Evolutionary conservation across 345 rosid species (phyloP), one percentile per base, ranked within the genome.

Genomic region (Eucalyptus viminalis): DNA sequence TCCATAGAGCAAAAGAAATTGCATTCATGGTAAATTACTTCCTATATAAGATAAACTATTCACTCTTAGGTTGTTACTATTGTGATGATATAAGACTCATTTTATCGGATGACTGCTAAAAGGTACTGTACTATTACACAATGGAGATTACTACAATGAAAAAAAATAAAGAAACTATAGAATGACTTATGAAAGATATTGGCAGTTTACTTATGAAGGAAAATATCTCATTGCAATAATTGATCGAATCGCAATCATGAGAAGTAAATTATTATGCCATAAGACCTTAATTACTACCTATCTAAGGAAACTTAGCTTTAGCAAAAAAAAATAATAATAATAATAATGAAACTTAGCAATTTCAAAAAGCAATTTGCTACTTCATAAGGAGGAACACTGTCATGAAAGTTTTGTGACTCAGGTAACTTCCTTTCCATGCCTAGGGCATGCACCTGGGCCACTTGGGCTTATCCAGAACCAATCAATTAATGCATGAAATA

Each of bases 361-460:
- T 27, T 60, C 69, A 27, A 27, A 27, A 60, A 60, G 69, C 13
- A 60, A 60, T 60, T 60, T 60, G 14, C 34, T 25, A 60, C 69
- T 60, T 60, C 31, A 3, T 29, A 12, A 3, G 3, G n/a, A 11
- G 29, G 7, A 58, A n/a, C n/a, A n/a, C n/a, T n/a, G n/a, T n/a
- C n/a, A n/a, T n/a, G 3, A 27, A 27, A 60, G 8, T 60, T 60
- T 60, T 11, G 69, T 27, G 7, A 13, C 4, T 6, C 29, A 10
- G 2, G 29, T 13, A 56, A 56, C 3, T 56, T 56, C 62, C 6
- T 1, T 56, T 56, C 29, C 27, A 56, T 56, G 29, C 13, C 1
- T 56, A 0, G 60, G 62, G 3, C 29, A 56, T 1, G 6, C 13
- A 10, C 14, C 2, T 24, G 0, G 27, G 0, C 60, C 13, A 3